Evolutionary conservation across 768 basidiomycete species (phyloP), one percentile per base, ranked within the genome.

Genomic region (Hygrocybe coccinea): DNA sequence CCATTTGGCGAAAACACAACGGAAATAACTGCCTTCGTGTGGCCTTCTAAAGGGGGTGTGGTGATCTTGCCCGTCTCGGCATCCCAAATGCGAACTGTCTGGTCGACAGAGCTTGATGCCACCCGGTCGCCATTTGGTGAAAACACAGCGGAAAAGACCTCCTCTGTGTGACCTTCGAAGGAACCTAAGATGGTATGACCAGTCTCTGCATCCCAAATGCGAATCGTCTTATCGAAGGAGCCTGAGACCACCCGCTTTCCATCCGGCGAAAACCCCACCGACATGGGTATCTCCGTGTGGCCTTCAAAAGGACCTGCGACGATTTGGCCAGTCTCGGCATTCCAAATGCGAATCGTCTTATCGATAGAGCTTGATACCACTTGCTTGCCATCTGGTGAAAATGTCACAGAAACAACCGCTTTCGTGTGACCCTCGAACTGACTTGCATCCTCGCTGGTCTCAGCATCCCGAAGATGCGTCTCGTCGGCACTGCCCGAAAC

Each of bases 151-250:
- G 62, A 62, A 11, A 38, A 54, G 33, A 69, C 62, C 2, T 3
- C 2, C 21, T 48, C 8, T 12, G 51, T 58, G 56, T 64, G 60
- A n/a, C 58, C 58, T 11, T n/a, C 29, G 33, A 62, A 37, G 14
- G 55, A 57, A 36, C 34, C 46, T 24, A 33, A 33, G 2, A 58
- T 15, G 29, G 51, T 37, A 12, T 58, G 34, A 14, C 65, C 63
- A 14, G 61, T 65, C 6, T 52, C 22, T 6, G 58, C 58, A 58
- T 71, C 61, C 71, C 72, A 71, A 3, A 74, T 21, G 11, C 60
- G 29, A 5, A 74, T 51, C 5, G 61, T 68, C 29, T 55, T 47
- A 51, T 71, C 69, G 8, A 34, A 47, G 1, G 67, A 68, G 9
- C 65, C 68, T 3, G 71, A 67, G 15, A 59, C 64, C 29, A 74